These are phyloP conservation scores for Candida sp. DNA, from an alignment of 1,139 yeast species.

Conservation along the genomic window DNA sequence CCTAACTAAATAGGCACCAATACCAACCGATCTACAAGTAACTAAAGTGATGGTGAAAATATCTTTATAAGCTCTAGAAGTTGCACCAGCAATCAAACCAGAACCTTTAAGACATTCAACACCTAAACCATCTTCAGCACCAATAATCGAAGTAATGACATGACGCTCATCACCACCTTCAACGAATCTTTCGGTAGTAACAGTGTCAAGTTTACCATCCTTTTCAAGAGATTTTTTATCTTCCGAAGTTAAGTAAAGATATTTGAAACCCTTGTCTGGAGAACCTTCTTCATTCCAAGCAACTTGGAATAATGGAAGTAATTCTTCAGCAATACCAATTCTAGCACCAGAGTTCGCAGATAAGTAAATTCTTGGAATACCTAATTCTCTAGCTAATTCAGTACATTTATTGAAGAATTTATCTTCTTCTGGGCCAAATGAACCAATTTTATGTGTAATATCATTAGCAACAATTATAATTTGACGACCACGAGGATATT, in stretches of 20 bases:
- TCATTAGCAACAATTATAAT: slow-evolving; percentile 92
- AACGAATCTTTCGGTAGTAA: slow-evolving; percentile 75
- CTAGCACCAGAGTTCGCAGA: slow-evolving; percentile 99
- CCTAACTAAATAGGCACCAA: slow-evolving; percentile 97
- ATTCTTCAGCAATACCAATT: slow-evolving; percentile 96
- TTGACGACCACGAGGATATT: slow-evolving; percentile 95
- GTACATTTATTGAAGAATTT: slow-evolving; percentile 88
- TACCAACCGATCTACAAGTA: slow-evolving; percentile 98
- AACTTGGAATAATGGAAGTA: slow-evolving; percentile 83
- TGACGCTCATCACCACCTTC: slow-evolving; percentile 83
- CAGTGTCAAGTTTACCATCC: slow-evolving; percentile 56
- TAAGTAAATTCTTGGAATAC: slow-evolving; percentile 91
- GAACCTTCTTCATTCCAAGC: slow-evolving; percentile 82
- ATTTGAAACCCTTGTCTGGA: slow-evolving; percentile 85
- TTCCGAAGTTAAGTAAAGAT: slow-evolving; percentile 76
- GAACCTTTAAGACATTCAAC: slow-evolving; percentile 98
- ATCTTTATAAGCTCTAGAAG: slow-evolving; percentile 95
- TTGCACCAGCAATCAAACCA: slow-evolving; percentile 98
- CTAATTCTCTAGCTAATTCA: slow-evolving; percentile 82
- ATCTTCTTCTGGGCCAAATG: slow-evolving; percentile 98
- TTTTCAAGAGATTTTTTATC: slow-evolving; percentile 60
- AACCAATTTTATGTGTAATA: slow-evolving; percentile 96
- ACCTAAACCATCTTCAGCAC: slow-evolving; percentile 96
- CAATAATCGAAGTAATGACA: slow-evolving; percentile 81
- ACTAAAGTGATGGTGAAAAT: slow-evolving; percentile 95